phyloP scores from a whole-genome alignment of 1,284 basidiomycete genomes.

The Porogramme epimiltina region DNA sequence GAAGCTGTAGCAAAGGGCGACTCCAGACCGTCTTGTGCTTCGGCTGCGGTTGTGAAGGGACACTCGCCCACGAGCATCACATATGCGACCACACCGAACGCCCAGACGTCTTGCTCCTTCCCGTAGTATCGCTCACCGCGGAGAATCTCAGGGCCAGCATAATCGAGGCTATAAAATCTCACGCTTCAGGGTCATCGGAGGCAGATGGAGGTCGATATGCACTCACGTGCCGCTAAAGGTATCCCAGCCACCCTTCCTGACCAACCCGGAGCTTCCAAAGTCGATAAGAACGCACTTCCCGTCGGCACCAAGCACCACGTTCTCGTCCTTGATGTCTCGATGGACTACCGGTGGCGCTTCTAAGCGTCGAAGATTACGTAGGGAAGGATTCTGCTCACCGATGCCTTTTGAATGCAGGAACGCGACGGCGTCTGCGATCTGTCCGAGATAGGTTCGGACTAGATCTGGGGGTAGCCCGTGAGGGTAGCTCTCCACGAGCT shows the following conservation, averaged over 20 bases:
- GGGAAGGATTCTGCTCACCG: constrained; percentile 45
- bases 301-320: constrained; percentile 79
- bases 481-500: constrained; percentile 90
- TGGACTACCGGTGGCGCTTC: constrained; percentile 64
- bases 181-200: constrained; percentile 11
- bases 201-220: constrained; percentile 14
- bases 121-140: constrained; percentile 94
- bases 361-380: constrained; percentile 2
- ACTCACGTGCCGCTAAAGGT: constrained; percentile 93
- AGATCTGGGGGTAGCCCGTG: constrained; percentile 79
- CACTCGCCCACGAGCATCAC: constrained; percentile 96
- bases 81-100: constrained; percentile 96
- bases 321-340: constrained; percentile 98
- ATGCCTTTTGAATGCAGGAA: constrained; percentile 94
- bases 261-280: constrained; percentile 91
- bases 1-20: constrained; percentile 75
- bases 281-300: constrained; percentile 93
- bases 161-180: constrained; percentile 72
- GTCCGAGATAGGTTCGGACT: constrained; percentile 87
- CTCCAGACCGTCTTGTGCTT: constrained; percentile 78
- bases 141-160: constrained; percentile 96
- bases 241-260: constrained; percentile 87
- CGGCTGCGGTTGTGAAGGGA: constrained; percentile 86
- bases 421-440: constrained; percentile 89
- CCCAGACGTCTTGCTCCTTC: constrained; percentile 98